Evolutionary conservation across 108 stramenopile genomes (phyloP), one percentile per base, ranked within the genome.

Genomic region (Skeletonema menzelii): DNA sequence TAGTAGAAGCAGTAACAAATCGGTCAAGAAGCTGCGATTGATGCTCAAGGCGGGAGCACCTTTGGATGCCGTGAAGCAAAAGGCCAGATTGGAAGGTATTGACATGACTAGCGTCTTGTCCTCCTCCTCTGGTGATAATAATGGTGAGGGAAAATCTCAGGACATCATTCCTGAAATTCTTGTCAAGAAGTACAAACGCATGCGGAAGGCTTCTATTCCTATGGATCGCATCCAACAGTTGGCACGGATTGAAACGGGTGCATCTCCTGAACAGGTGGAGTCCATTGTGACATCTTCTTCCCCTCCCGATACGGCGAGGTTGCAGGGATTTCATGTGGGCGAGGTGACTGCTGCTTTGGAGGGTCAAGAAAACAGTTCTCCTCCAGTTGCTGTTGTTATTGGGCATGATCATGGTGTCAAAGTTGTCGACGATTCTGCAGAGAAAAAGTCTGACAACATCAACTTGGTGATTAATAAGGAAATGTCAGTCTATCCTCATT

Each of bases 151-250:
- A 69, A 22, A 59, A 20, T 1, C 31, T 13, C 17, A 28, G 22
- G 27, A 26, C n/a, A n/a, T 20, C 17, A 75, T 77, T 32, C 73
- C 82, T 15, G 69, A 65, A 30, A 73, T 76, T 44, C 58, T 86
- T 26, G 22, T 84, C n/a, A 83, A 84, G 37, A 87, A 87, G 73
- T 87, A 87, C 78, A 82, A 67, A 30, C 38, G 74, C 27, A 84
- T 84, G 83, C 31, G 69, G 37, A 84, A 80, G 73, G 65, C 31
- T 20, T 78, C 78, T 20, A 27, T 84, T 14, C 64, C 78, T 11
- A 65, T 80, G 63, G 69, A 72, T 70, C 65, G 63, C 14, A 69
- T 84, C 35, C 64, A 80, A 26, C 78, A 79, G 47, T 26, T 84
- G 68, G 83, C 83, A 37, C 35, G 11, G 8, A 34, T 76, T 12